Evolutionary conservation across 352 stramenopile species (phyloP), one percentile per base, ranked within the genome.

Genomic region (Phytophthora citricola): DNA sequence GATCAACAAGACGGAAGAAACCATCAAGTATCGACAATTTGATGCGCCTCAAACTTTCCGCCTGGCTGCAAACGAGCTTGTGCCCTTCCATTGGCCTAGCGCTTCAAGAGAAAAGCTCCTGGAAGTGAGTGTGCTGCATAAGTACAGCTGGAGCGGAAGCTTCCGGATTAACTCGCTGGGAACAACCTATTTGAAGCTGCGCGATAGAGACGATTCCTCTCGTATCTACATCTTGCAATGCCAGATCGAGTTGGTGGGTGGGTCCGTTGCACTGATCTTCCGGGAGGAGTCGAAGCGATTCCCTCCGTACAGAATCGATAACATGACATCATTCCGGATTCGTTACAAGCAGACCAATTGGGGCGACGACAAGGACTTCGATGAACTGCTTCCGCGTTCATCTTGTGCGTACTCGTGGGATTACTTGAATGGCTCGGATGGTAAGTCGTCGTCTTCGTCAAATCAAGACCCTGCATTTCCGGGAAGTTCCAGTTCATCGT

Each of bases 281-380:
- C 77, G 85, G 20, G 85, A 93, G 73, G 89, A 96, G 65, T 96
- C 85, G 15, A 88, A 78, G 40, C 83, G 87, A 4, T 97, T 94
- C 51, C 91, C 88, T 20, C 91, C 89, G 12, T 97, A 97, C 62
- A 82, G 91, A 48, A 96, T 97, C 48, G 90, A 97, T 63, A 97
- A 97, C 73, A 93, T 94, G 79, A 96, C 90, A 22, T 95, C 88
- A 15, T 95, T 94, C 66, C 83, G 87, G 34, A 93, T 97, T 46
- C 80, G 92, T 53, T 96, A 87, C 71, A 92, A 92, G 53, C 89
- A 97, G 63, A 76, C 75, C 20, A 83, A 81, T 38, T 96, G 89
- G 89, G 81, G 83, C 20, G 72, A 76, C 6, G 81, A 89, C 17
- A 84, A 78, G 22, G 76, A 89, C 53, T 96, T 87, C 39, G 90